Conservation (phyloP, 2,329 filamentous ascomycete species). For the Trichophyton verrucosum region DNA sequence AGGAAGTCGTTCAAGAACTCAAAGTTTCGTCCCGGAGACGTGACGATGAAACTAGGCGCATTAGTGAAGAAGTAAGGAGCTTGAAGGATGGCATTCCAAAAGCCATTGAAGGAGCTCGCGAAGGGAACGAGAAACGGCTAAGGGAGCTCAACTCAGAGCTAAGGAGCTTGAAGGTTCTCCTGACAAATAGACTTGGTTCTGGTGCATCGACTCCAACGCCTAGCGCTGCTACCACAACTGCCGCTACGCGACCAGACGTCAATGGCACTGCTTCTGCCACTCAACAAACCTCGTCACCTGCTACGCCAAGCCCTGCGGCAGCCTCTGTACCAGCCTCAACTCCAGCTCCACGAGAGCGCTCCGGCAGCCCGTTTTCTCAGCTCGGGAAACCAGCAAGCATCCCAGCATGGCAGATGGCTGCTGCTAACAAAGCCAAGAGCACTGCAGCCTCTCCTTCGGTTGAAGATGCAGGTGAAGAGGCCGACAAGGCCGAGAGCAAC, state of each 20-base stretch:
- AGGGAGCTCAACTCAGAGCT: slow-evolving; percentile 79
- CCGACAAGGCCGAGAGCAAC: slow-evolving; percentile 4
- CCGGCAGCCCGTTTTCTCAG: slow-evolving; percentile 37
- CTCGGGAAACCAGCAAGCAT: slow-evolving; percentile 52
- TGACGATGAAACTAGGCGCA: slow-evolving; percentile 75
- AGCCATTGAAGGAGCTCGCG: slow-evolving; percentile 77
- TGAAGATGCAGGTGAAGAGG: slow-evolving; percentile 15
- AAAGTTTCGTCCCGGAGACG: slow-evolving; percentile 69
- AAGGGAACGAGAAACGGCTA: slow-evolving; percentile 64
- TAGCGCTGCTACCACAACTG: slow-evolving; percentile 17
- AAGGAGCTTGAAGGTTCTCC: slow-evolving; percentile 80
- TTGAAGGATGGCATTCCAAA: slow-evolving; percentile 79
- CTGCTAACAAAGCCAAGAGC: slow-evolving; percentile 41
- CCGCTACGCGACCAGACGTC: slow-evolving; percentile 16
- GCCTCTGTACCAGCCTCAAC: slow-evolving; percentile 17
- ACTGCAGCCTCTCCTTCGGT: slow-evolving; percentile 19
- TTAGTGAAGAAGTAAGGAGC: slow-evolving; percentile 72
- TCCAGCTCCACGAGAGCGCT: slow-evolving; percentile 20
- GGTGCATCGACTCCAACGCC: slow-evolving; percentile 16
- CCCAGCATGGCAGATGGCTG: slow-evolving; percentile 68
- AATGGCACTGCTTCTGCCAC: slow-evolving; percentile 19
- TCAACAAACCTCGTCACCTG: slow-evolving; percentile 14
- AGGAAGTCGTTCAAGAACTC: slow-evolving; percentile 66
- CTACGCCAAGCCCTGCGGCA: slow-evolving; percentile 19
- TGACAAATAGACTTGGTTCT: slow-evolving; percentile 49